Evolutionary conservation across 2,329 filamentous ascomycete species (phyloP), one percentile per base, ranked within the genome.

Genomic region (Mycosphaerelloides madeirae): DNA sequence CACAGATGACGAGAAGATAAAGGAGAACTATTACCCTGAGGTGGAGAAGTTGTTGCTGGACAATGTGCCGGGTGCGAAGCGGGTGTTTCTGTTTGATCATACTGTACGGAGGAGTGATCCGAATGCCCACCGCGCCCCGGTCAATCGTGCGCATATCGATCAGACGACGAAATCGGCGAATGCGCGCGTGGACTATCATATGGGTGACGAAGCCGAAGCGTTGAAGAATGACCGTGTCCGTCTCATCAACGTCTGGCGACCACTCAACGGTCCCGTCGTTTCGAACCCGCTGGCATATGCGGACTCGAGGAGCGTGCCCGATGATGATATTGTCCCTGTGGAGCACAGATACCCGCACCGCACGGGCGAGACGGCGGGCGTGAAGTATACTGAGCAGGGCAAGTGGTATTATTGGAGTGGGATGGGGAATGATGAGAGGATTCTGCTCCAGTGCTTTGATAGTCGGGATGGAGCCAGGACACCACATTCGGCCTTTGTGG

Each of bases 181-280:
- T 8, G 73, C 78, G 62, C 84, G 88, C 37, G 84, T 95, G 2
- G 70, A 71, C 12, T 70, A 76, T 1, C 87, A 90, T 64, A 72
- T 87, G 43, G 68, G 78, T 0, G 76, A 76, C 8, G 84, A 89
- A 49, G 85, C 86, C 0, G 81, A 83, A 3, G 60, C 67, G 43
- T 70, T 91, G 0, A 76, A 91, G 1, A 63, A 74, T 46, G 79
- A 77, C 2, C 80, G 88, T 2, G 89, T 87, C 65, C 79, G 88
- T 48, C 87, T 95, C 59, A 79, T 95, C 64, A 95, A 95, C 55
- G 83, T 95, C 37, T 95, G 89, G 89, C 76, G 85, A 0, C 81
- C 65, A 0, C 64, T 83, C 14, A 81, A 79, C 37, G 77, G 74
- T 0, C 72, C 75, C 2, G 76, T 82, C 0, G 74, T 79, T 43